Percentiles rank a stretch among this genome's conserved stretches.
phyloP scores from a whole-genome alignment of 2,329 filamentous ascomycete genomes.

The Bipolaris gigantea region DNA sequence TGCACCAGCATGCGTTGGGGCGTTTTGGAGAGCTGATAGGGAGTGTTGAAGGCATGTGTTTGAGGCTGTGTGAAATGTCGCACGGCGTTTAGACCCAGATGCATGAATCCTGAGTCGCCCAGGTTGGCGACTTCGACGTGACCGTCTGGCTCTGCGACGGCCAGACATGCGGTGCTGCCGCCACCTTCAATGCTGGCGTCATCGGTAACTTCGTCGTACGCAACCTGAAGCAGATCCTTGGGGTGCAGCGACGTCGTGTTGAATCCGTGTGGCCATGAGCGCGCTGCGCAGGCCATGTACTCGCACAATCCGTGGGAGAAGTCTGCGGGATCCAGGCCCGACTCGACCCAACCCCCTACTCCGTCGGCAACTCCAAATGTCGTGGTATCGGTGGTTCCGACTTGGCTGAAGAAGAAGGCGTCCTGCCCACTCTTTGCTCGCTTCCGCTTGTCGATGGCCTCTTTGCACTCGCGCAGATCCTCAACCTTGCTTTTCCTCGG shows the following conservation, averaged over 20 bases:
- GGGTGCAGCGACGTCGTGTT: conserved; percentile 57
- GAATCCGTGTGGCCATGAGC: conserved; percentile 55
- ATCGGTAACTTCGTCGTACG: conserved; percentile 78
- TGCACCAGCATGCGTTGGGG: conserved; percentile 78
- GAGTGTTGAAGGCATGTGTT: conserved; percentile 97
- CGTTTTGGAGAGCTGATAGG: conserved; percentile 88
- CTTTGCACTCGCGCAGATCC: conserved; percentile 36
- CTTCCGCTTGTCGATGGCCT: conserved; percentile 56
- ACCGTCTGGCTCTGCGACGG: conserved; percentile 71
- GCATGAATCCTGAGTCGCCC: conserved; percentile 91
- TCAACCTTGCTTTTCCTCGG: conserved; percentile 27
- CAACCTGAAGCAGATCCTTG: conserved; percentile 73
- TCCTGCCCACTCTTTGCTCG: conserved; percentile 87
- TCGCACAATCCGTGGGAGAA: conserved; percentile 93
- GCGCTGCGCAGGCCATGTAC: conserved; percentile 81
- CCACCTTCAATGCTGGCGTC: conserved; percentile 77
- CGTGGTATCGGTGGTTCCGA: conserved; percentile 72
- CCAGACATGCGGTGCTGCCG: conserved; percentile 91
- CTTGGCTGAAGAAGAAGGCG: conserved; percentile 84
- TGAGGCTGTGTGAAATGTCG: conserved; percentile 82
- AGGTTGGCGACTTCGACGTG: conserved; percentile 86
- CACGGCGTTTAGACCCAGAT: conserved; percentile 82
- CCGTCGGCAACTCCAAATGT: conserved; percentile 92
- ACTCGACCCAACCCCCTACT: conserved; percentile 92
- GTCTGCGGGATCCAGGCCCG: conserved; percentile 88